phyloP scores from a whole-genome alignment of 371 early-diverging fungal species.

The Mucor circinelloides region DNA sequence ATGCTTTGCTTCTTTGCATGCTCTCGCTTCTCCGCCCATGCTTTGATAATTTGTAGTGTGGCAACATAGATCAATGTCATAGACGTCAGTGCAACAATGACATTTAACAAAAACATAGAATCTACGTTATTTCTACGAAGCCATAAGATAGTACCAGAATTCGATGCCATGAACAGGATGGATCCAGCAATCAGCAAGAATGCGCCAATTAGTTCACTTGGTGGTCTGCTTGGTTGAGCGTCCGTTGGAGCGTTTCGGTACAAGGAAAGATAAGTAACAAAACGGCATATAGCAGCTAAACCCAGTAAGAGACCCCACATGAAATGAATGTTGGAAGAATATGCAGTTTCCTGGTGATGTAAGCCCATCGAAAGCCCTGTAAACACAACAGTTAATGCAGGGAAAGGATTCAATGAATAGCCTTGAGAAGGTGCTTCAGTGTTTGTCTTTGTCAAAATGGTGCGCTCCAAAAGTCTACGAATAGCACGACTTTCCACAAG shows the following conservation, averaged over 20 bases:
- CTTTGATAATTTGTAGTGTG: constrained; percentile 40
- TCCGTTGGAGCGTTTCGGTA: constrained; percentile 32
- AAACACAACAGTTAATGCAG: constrained; percentile 59
- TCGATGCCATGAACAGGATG: constrained; percentile 58
- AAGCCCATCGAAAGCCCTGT: constrained; percentile 69
- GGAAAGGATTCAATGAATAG: constrained; percentile 53
- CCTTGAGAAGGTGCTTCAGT: background rate
- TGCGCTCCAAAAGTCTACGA: constrained; percentile 38
- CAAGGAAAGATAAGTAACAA: constrained; percentile 44
- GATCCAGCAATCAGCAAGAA: constrained; percentile 48
- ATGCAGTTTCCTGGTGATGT: constrained; percentile 62
- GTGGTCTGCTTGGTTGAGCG: constrained; percentile 41
- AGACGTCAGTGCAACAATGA: constrained; percentile 43
- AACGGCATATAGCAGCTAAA: constrained; percentile 57
- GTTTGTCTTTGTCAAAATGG: constrained; percentile 18
- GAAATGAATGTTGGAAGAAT: constrained; percentile 59
- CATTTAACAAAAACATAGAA: constrained; percentile 55
- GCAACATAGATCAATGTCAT: constrained; percentile 46
- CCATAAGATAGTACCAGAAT: constrained; percentile 49
- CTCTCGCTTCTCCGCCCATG: constrained; percentile 50
- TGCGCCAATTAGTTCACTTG: constrained; percentile 46
- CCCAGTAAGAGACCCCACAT: constrained; percentile 61
- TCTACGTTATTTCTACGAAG: constrained; percentile 47
- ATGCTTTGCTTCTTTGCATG: constrained; percentile 22
- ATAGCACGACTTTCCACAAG: constrained; percentile 56